Evolutionary conservation across 768 basidiomycete species (phyloP), one percentile per base, ranked within the genome.

Genomic region (Sarcodon aspratus): DNA sequence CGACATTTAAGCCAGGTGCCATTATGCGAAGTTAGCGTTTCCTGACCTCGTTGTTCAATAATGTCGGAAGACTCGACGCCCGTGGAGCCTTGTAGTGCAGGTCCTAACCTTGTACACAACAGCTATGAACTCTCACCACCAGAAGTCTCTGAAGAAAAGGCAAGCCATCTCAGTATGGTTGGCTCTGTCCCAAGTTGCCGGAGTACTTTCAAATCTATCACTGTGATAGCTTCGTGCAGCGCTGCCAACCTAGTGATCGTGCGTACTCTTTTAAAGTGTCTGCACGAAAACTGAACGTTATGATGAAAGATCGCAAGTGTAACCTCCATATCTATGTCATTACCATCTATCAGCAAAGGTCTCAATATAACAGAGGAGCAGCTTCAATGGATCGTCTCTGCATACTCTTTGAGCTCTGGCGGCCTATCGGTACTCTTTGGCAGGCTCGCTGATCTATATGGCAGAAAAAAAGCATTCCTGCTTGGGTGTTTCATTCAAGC

Each of bases 401-500:
- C 80, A 0, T 87, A 80, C 56, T 66, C 84, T 1, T 61, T 87
- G 48, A 82, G 77, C 56, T 80, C 79, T 9, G 86, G 82, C 7
- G 91, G 89, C 56, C 67, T 91, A 10, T 72, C 91, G 3, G 69
- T 92, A 8, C 73, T 87, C 10, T 80, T 78, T 21, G 90, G 90
- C 0, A 71, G 87, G 15, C 62, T 92, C 1, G 86, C 88, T 1
- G 90, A 92, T 60, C 64, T 87, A 2, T 80, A 83, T 53, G 89
- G 91, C 1, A 73, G 87, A 33, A 89, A 85, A 56, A 71, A 68
- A 33, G 70, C 70, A 0, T 94, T 89, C 61, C 49, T 83, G 6
- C 9, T 68, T 4, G 91, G 91, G 1, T 75, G 78, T 32, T 9
- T 66, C 3, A 66, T 73, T 49, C 71, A 82, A 36, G 60, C 69